phyloP scores from a whole-genome alignment of 495 filamentous ascomycete species.

The Penicillium steckii region DNA sequence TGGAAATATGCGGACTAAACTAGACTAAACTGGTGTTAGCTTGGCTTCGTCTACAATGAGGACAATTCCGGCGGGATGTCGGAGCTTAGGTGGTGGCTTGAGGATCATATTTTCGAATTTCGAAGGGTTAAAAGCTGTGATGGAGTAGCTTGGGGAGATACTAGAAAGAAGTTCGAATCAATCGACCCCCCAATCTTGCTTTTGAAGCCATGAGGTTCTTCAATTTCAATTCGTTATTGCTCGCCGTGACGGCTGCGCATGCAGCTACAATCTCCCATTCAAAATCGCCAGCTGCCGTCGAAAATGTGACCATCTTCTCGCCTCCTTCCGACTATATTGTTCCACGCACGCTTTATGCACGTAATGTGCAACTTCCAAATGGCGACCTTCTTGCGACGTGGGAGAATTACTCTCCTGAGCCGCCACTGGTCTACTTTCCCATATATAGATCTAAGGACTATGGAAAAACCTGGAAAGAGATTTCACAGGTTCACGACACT shows the following conservation, averaged over 20 bases:
- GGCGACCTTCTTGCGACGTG: conserved; percentile 49
- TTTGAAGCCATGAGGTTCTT: conserved; percentile 15
- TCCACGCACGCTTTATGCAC: conserved; percentile 27
- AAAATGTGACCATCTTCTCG: conserved; percentile 28
- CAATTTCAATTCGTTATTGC: conserved; percentile 14
- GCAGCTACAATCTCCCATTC: conserved; percentile 10
- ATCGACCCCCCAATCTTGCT: too few relatives aligned
- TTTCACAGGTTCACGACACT: conserved; percentile 59
- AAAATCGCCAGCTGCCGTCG: conserved; percentile 11
- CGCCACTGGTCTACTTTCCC: conserved; percentile 60
- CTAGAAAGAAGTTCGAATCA: too few relatives aligned
- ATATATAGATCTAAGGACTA: conserved; percentile 62
- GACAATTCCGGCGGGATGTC: conserved; percentile 34
- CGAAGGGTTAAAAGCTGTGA: conserved; percentile 10
- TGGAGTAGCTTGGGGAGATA: not conserved
- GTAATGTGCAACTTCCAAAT: conserved; percentile 22
- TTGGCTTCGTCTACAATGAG: conserved; percentile 14
- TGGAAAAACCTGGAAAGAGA: conserved; percentile 60
- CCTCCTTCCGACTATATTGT: conserved; percentile 36
- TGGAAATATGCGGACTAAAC: conserved; percentile 2
- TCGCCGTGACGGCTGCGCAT: conserved; percentile 15
- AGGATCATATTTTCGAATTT: not conserved
- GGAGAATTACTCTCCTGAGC: conserved; percentile 59
- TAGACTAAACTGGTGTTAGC: not conserved
- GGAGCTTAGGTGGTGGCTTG: not conserved